Evolutionary conservation across 1,139 yeast species (phyloP).

Genomic region (Scheffersomyces stambukii): DNA sequence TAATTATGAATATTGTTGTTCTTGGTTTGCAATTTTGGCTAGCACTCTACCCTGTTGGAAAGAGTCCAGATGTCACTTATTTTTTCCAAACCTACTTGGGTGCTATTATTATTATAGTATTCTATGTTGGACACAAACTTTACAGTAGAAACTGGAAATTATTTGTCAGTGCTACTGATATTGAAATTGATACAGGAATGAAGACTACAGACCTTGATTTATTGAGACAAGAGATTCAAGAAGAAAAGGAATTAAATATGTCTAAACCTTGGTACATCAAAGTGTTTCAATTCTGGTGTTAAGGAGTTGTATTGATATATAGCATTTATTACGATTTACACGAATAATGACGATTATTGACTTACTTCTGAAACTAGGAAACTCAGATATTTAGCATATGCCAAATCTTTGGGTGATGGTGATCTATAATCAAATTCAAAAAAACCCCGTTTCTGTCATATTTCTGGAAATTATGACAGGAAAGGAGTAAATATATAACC

Average conservation of each 20-base stretch:
- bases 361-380: too few relatives aligned
- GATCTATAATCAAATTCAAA: too few relatives aligned
- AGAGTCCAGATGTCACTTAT: slow-evolving; percentile 22
- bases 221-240: slow-evolving; percentile 32
- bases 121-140: slow-evolving; percentile 32
- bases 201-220: slow-evolving; percentile 35
- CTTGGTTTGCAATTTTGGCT: slow-evolving; percentile 42
- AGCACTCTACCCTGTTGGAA: slow-evolving; percentile 34
- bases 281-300: slow-evolving; percentile 33
- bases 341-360: too few relatives aligned
- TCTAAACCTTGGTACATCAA: slow-evolving; percentile 28
- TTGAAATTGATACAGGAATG: slow-evolving; percentile 39
- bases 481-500: too few relatives aligned
- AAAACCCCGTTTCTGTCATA: too few relatives aligned
- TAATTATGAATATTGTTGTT: slow-evolving; percentile 27
- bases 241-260: slow-evolving; percentile 27
- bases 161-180: slow-evolving; percentile 25
- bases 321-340: too few relatives aligned
- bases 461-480: too few relatives aligned
- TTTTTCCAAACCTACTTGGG: slow-evolving; percentile 36
- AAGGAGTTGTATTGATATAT: too few relatives aligned
- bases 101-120: slow-evolving; percentile 27
- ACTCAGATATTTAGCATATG: too few relatives aligned
- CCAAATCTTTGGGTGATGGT: too few relatives aligned
- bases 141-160: slow-evolving; percentile 24